Conservation (phyloP, 129 eudicot genomes). For the Kitagawia praeruptora region DNA sequence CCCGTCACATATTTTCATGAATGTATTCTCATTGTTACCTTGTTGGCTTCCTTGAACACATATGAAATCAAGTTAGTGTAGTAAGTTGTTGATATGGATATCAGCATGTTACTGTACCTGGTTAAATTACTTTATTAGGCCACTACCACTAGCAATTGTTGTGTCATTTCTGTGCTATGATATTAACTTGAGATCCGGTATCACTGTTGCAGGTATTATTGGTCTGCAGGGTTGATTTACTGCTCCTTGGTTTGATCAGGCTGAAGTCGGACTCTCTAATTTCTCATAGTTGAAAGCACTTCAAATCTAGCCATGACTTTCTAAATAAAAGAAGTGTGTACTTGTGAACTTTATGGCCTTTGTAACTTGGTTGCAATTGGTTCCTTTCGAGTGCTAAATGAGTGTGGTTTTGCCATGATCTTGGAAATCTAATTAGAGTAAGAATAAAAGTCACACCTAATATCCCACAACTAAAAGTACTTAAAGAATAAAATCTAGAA, state of each 20-base stretch:
- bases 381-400: neutral
- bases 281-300: neutral
- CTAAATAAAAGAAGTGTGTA: neutral
- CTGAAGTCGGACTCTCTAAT: neutral
- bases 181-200: neutral
- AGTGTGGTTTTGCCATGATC: neutral
- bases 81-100: too few relatives aligned
- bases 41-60: neutral
- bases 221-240: slow-evolving; percentile 2
- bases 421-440: neutral
- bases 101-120: too few relatives aligned
- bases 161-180: neutral
- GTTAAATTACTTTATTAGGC: too few relatives aligned
- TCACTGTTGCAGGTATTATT: slow-evolving; percentile 1
- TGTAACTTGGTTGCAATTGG: neutral
- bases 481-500: neutral
- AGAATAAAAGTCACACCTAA: neutral
- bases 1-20: neutral
- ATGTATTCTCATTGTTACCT: neutral
- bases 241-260: neutral
- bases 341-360: neutral
- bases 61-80: neutral
- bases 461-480: neutral
- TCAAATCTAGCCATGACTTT: neutral
- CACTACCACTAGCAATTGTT: too few relatives aligned